phyloP scores from a whole-genome alignment of 2,329 filamentous ascomycete species.

The Trichophyton schoenleinii region DNA sequence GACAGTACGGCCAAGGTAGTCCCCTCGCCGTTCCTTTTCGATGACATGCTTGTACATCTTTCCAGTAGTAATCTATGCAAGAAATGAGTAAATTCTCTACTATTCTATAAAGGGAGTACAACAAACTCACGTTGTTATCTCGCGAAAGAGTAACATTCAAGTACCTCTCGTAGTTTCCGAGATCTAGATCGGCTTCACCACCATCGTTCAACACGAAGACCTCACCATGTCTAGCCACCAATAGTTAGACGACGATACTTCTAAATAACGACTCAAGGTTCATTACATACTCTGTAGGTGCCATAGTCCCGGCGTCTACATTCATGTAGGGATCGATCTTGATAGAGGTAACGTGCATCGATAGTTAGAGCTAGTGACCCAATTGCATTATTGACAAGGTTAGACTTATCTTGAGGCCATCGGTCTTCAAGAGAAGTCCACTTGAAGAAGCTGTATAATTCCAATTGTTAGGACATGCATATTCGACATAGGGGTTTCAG shows the following conservation, averaged over 20 bases:
- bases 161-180: constrained; percentile 70
- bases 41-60: constrained; percentile 91
- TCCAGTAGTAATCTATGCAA: constrained; percentile 64
- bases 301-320: constrained; percentile 62
- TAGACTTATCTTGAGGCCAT: constrained; percentile 59
- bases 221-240: constrained; percentile 58
- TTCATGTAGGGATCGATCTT: constrained; percentile 65
- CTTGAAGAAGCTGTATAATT: constrained; percentile 49
- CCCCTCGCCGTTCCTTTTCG: constrained; percentile 55
- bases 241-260: not conserved
- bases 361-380: constrained; percentile 17
- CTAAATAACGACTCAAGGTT: not conserved
- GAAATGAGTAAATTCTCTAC: not conserved
- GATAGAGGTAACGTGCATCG: constrained; percentile 48
- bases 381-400: not conserved
- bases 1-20: constrained; percentile 80
- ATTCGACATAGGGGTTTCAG: constrained; percentile 14
- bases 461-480: constrained; percentile 15
- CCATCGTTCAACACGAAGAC: constrained; percentile 79
- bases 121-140: constrained; percentile 56
- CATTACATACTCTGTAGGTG: constrained; percentile 45
- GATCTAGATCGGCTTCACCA: constrained; percentile 61
- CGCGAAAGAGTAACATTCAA: constrained; percentile 67
- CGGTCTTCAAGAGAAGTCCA: constrained; percentile 65
- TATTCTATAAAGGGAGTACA: not conserved